A percentile compares a stretch with the other conserved stretches of the same genome.
Conservation (phyloP, 2,329 filamentous ascomycete genomes). For the Aspergillus eucalypticola region DNA sequence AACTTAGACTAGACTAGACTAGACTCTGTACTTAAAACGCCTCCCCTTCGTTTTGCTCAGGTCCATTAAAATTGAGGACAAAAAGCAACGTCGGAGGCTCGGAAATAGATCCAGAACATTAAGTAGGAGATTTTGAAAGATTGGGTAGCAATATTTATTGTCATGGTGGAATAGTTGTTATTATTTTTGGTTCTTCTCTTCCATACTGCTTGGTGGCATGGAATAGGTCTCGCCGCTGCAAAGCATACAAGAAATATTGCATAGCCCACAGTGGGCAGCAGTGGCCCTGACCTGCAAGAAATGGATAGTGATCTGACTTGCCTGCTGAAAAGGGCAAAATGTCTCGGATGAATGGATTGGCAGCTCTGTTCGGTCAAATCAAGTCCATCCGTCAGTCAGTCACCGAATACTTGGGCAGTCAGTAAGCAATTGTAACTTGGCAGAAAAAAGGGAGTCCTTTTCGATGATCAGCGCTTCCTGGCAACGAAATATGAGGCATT, state of each 20-base stretch:
- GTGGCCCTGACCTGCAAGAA: background rate
- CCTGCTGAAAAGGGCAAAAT: background rate
- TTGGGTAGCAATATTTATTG: too few relatives aligned
- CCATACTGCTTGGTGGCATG: background rate
- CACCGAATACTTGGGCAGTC: background rate
- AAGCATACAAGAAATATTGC: conserved; percentile 1
- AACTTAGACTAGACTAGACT: background rate
- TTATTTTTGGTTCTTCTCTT: too few relatives aligned
- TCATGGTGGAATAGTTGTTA: too few relatives aligned
- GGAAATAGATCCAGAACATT: too few relatives aligned
- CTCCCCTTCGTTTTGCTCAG: background rate
- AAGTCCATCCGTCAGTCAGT: background rate
- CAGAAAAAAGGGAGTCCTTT: background rate
- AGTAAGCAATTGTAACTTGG: background rate
- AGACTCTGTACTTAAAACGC: background rate
- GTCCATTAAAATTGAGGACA: background rate
- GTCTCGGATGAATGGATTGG: background rate
- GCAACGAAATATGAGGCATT: background rate
- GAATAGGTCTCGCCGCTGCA: background rate
- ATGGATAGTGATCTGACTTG: background rate
- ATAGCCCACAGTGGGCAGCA: background rate
- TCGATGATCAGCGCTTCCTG: background rate
- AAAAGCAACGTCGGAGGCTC: background rate
- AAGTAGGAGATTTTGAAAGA: too few relatives aligned
- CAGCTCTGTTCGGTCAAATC: background rate